Evolutionary conservation across 2,329 filamentous ascomycete genomes (phyloP).

Genomic region (Colletotrichum trifolii): DNA sequence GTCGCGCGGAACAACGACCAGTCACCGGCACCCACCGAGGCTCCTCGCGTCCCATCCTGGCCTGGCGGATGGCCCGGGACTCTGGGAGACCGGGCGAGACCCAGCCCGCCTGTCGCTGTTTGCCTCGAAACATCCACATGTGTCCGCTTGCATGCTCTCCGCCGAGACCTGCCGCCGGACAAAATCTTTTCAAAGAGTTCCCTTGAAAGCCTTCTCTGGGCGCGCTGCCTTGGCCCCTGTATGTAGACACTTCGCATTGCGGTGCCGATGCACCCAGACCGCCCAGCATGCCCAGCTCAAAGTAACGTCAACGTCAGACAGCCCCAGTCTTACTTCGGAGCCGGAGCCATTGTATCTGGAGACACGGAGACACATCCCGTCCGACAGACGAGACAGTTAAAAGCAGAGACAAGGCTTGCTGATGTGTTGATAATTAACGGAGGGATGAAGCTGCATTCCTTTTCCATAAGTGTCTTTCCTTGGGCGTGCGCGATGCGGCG

Average conservation of each 20-base stretch:
- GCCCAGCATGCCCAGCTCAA: not conserved
- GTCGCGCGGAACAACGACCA: conserved; percentile 4
- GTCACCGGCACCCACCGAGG: conserved; percentile 4
- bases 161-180: not conserved
- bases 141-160: conserved; percentile 16
- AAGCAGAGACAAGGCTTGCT: no score
- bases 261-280: conserved; percentile 3
- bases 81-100: conserved; percentile 1
- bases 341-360: conserved; percentile 2
- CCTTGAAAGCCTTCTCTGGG: not conserved
- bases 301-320: conserved; percentile 17
- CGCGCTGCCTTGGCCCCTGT: not conserved
- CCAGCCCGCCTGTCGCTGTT: conserved; percentile 5
- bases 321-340: conserved; percentile 25
- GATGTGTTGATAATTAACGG: not conserved
- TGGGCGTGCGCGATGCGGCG: not conserved
- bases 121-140: conserved; percentile 17
- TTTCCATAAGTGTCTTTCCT: not conserved
- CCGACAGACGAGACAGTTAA: no score
- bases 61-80: conserved; percentile 13
- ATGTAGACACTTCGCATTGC: not conserved
- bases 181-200: not conserved
- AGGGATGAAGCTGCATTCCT: conserved; percentile 18
- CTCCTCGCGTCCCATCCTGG: not conserved
- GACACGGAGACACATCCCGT: not conserved